Percentiles rank a stretch among this genome's conserved stretches.
phyloP scores from a whole-genome alignment of 108 stramenopile genomes.

The Nitzschia inconspicua region DNA sequence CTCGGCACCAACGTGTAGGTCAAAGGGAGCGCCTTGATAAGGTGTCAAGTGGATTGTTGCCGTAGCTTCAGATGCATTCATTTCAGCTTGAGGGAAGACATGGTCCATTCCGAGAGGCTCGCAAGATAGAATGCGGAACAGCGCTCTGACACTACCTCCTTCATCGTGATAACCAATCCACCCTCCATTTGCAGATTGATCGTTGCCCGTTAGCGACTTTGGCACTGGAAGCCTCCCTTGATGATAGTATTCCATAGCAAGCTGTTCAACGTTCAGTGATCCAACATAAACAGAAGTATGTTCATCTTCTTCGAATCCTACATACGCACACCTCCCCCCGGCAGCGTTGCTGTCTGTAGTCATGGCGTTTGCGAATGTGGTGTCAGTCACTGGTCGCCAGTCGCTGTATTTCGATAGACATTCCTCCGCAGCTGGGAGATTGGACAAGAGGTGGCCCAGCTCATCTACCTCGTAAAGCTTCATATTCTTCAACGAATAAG shows the following conservation, averaged over 20 bases:
- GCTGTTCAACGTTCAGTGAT: slow-evolving; percentile 79
- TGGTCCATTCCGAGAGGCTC: slow-evolving; percentile 36
- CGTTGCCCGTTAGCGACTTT: slow-evolving; percentile 2
- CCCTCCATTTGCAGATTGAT: slow-evolving; percentile 25
- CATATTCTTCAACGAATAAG: slow-evolving; percentile 26
- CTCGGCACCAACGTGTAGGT: slow-evolving; percentile 70
- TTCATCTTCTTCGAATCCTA: slow-evolving; percentile 65
- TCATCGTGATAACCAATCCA: slow-evolving; percentile 87
- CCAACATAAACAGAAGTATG: slow-evolving; percentile 10
- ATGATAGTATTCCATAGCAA: slow-evolving; percentile 74
- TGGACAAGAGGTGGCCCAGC: slow-evolving; percentile 51
- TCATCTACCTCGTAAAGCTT: slow-evolving; percentile 36
- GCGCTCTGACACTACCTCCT: slow-evolving; percentile 59
- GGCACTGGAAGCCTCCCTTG: slow-evolving; percentile 52
- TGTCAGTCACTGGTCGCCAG: slow-evolving; percentile 70
- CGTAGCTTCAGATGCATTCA: background rate
- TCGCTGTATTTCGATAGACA: slow-evolving; percentile 42
- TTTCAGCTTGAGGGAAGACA: slow-evolving; percentile 1
- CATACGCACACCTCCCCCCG: slow-evolving; percentile 65
- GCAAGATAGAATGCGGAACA: slow-evolving; percentile 75
- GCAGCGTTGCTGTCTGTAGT: slow-evolving; percentile 18
- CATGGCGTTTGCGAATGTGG: slow-evolving; percentile 65
- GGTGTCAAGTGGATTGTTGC: slow-evolving; percentile 62
- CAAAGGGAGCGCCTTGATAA: slow-evolving; percentile 80
- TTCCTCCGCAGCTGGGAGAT: slow-evolving; percentile 10